Conservation (phyloP, 371 early-diverging fungal species). For the Batkoa obscura region DNA sequence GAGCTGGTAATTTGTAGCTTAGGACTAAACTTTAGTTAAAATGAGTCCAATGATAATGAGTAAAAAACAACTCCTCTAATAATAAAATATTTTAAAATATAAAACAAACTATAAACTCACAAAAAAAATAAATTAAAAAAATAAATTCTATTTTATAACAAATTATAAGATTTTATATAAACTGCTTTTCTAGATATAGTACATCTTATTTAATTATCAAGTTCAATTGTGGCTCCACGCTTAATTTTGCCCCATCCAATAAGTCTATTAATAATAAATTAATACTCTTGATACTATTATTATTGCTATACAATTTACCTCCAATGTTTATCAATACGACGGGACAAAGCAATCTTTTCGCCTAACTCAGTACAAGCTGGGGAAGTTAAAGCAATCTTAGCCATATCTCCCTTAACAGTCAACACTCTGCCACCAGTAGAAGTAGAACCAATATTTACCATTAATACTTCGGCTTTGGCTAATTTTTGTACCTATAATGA, state of each 20-base stretch:
- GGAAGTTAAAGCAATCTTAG: constrained; percentile 82
- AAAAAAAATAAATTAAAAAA: too few relatives aligned
- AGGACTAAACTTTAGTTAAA: too few relatives aligned
- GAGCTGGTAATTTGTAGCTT: too few relatives aligned
- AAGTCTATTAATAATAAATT: constrained; percentile 19
- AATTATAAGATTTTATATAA: too few relatives aligned
- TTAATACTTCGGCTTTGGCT: constrained; percentile 83
- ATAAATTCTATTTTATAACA: too few relatives aligned
- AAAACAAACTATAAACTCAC: too few relatives aligned
- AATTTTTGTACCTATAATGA: constrained; percentile 46
- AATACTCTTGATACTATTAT: not conserved
- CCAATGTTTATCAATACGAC: constrained; percentile 99
- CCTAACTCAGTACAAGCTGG: constrained; percentile 97
- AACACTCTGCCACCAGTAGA: constrained; percentile 96
- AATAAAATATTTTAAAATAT: too few relatives aligned
- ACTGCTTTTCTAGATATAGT: too few relatives aligned
- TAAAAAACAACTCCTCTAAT: too few relatives aligned
- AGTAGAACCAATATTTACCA: constrained; percentile 98
- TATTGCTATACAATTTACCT: constrained; percentile 32
- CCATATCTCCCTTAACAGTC: constrained; percentile 81
- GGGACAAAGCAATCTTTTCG: constrained; percentile 95
- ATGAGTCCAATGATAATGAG: too few relatives aligned
- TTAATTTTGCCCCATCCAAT: constrained; percentile 97
- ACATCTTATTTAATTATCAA: constrained; percentile 13
- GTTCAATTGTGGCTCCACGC: constrained; percentile 65